These are phyloP conservation scores for Mucuna pruriens DNA, from an alignment of 306 rosid species.

Conservation along the genomic window DNA sequence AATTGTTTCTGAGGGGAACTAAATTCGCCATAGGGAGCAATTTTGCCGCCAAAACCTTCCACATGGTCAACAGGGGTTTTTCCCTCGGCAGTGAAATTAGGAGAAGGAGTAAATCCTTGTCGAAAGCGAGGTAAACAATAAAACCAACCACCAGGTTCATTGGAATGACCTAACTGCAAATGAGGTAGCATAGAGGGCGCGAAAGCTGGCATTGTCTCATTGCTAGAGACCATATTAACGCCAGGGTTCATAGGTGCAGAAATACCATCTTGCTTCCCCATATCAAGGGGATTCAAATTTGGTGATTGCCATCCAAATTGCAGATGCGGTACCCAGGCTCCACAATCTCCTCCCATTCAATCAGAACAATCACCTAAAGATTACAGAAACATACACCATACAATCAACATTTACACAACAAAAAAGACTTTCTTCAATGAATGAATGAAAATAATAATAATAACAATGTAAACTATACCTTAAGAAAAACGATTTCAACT, in stretches of 20 bases:
- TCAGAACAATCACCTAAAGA: constrained; percentile 62
- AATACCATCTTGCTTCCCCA: constrained; percentile 50
- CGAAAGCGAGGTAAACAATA: constrained; percentile 55
- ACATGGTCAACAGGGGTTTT: constrained; percentile 34
- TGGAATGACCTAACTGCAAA: constrained; percentile 45
- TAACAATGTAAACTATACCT: constrained; percentile 52
- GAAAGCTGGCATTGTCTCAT: constrained; percentile 48
- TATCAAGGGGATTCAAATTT: constrained; percentile 39
- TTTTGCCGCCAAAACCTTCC: constrained; percentile 38
- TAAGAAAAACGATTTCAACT: constrained; percentile 50
- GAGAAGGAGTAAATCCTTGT: constrained; percentile 48
- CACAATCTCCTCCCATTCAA: constrained; percentile 76
- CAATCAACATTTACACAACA: background rate
- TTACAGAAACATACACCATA: constrained; percentile 8
- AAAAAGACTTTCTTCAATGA: background rate
- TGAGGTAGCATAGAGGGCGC: constrained; percentile 50
- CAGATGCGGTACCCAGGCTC: constrained; percentile 54
- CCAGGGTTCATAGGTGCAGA: constrained; percentile 49
- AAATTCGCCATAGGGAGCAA: constrained; percentile 41
- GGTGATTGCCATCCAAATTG: constrained; percentile 63
- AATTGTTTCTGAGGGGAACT: constrained; percentile 55
- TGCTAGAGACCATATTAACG: constrained; percentile 38
- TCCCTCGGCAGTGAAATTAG: constrained; percentile 37
- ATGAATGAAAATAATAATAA: background rate
- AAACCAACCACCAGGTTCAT: constrained; percentile 70